Evolutionary conservation across 805 yeast genomes (phyloP).

Genomic region (Scheffersomyces ergatensis): DNA sequence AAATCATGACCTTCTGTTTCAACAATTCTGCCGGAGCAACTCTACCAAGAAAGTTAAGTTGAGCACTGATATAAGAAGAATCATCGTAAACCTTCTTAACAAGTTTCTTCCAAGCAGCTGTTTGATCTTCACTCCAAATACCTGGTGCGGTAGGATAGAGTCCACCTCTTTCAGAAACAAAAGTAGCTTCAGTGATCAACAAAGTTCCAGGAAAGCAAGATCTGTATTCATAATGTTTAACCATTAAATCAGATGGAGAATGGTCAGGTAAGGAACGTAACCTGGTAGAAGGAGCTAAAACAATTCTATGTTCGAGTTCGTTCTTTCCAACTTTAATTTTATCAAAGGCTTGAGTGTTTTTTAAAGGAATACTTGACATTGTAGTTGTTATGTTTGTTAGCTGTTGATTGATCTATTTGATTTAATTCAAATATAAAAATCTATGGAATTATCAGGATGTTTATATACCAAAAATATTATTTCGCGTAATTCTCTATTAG

Average conservation of each 20-base stretch:
- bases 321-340: conserved; percentile 32
- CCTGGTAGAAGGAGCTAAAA: conserved; percentile 26
- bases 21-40: conserved; percentile 22
- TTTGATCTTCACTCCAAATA: conserved; percentile 47
- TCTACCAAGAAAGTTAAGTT: conserved; percentile 55
- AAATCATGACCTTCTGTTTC: conserved; percentile 17
- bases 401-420: too few relatives aligned
- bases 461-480: too few relatives aligned
- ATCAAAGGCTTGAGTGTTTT: conserved; percentile 23
- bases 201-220: conserved; percentile 29
- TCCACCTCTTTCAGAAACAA: conserved; percentile 32
- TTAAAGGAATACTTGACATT: too few relatives aligned
- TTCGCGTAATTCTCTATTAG: too few relatives aligned
- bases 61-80: conserved; percentile 41
- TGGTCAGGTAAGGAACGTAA: conserved; percentile 17
- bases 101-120: conserved; percentile 48
- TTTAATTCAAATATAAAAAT: too few relatives aligned
- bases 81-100: conserved; percentile 44
- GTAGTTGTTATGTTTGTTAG: too few relatives aligned
- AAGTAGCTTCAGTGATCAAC: conserved; percentile 32
- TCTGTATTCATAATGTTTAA: conserved; percentile 27
- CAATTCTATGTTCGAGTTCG: conserved; percentile 17
- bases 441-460: too few relatives aligned
- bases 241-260: conserved; percentile 25
- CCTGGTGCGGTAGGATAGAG: conserved; percentile 48